These are phyloP conservation scores for Macaranga tanarius DNA, from an alignment of 441 rosid species.

Conservation along the genomic window DNA sequence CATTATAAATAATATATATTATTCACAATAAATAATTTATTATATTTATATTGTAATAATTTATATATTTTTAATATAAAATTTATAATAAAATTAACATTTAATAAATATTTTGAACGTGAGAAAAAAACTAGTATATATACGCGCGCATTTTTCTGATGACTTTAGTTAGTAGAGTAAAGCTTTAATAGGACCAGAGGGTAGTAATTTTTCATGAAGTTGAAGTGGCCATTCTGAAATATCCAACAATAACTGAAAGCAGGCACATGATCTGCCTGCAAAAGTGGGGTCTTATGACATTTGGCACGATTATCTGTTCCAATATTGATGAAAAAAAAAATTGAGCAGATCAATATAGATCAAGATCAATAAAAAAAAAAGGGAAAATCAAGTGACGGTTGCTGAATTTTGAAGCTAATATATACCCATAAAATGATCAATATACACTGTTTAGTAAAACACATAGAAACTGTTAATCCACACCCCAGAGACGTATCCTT, in stretches of 20 bases:
- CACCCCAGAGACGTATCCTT: background rate
- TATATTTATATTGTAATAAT: no score
- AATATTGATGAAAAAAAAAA: background rate
- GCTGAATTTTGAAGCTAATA: constrained; percentile 7
- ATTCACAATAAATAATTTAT: no score
- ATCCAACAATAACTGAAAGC: constrained; percentile 32
- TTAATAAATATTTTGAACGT: no score
- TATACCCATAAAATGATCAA: background rate
- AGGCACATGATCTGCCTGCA: constrained; percentile 35
- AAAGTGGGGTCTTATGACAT: constrained; percentile 24
- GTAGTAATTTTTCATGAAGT: background rate
- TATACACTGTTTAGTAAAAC: background rate
- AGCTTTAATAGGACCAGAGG: background rate
- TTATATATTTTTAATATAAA: no score
- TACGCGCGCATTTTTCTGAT: no score
- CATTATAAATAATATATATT: no score
- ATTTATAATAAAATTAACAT: no score
- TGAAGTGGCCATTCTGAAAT: constrained; percentile 30
- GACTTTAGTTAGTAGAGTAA: background rate
- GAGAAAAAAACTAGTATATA: no score
- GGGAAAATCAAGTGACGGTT: background rate
- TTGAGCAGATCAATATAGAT: background rate
- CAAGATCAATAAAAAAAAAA: background rate
- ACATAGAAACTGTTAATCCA: background rate
- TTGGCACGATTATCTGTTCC: constrained; percentile 13